phyloP scores from a whole-genome alignment of 192 early-diverging fungal species.

The Coemansia sp. region DNA sequence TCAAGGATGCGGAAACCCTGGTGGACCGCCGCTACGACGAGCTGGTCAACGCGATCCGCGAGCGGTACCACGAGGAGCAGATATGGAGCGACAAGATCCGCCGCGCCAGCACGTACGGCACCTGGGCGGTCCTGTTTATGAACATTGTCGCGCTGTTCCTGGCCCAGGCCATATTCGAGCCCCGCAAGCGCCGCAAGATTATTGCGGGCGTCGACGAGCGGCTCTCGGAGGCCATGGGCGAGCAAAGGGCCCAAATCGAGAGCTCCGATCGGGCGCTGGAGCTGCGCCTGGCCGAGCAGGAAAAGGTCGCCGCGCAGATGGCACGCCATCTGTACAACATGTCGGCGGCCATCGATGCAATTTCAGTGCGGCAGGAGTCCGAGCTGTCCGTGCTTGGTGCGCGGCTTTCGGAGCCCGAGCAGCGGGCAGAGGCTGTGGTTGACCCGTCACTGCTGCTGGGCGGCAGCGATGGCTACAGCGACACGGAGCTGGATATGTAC shows the following conservation, averaged over 20 bases:
- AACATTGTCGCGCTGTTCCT: conserved; percentile 66
- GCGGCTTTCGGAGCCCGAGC: not conserved
- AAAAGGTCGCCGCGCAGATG: conserved; percentile 8
- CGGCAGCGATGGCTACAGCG: conserved; percentile 20
- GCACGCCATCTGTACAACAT: conserved; percentile 19
- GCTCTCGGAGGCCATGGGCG: conserved; percentile 46
- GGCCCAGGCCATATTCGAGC: conserved; percentile 75
- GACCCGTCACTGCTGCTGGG: conserved; percentile 1
- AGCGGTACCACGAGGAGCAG: conserved; percentile 81
- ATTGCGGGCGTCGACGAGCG: conserved; percentile 67
- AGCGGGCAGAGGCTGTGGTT: not conserved
- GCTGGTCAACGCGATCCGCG: conserved; percentile 66
- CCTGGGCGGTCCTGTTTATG: conserved; percentile 68
- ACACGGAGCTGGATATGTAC: conserved; percentile 48
- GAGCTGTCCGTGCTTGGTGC: conserved; percentile 4
- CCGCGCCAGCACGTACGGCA: conserved; percentile 69
- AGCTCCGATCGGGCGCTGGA: not conserved
- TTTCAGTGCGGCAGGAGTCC: conserved; percentile 19
- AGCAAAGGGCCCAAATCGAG: conserved; percentile 32
- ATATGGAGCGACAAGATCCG: conserved; percentile 87
- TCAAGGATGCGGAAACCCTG: conserved; percentile 56
- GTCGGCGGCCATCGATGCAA: conserved; percentile 12
- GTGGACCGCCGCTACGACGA: conserved; percentile 65
- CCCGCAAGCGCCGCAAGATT: conserved; percentile 63
- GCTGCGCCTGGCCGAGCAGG: conserved; percentile 12